These are phyloP conservation scores for Cucurbita argyrosperma DNA, from an alignment of 306 rosid species.

Conservation along the genomic window DNA sequence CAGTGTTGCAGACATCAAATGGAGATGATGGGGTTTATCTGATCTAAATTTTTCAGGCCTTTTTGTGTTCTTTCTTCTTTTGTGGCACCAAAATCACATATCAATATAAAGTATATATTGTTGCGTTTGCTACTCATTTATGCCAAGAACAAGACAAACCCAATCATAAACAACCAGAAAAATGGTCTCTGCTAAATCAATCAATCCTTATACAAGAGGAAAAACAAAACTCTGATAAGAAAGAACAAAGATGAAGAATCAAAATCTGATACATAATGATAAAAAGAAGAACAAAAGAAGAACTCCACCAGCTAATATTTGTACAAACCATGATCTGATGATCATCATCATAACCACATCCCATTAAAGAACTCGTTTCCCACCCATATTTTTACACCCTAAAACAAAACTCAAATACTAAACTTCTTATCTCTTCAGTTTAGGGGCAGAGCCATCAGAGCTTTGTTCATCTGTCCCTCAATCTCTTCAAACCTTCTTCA, in stretches of 20 bases:
- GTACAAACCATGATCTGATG: slow-evolving; percentile 26
- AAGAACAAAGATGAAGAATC: slow-evolving; percentile 8
- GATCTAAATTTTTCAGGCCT: not conserved
- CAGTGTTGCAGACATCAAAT: not conserved
- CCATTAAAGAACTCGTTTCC: slow-evolving; percentile 10
- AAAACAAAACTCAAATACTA: slow-evolving; percentile 24
- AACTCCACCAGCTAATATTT: slow-evolving; percentile 19
- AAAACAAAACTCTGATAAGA: not conserved
- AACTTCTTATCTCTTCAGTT: slow-evolving; percentile 21
- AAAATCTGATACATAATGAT: slow-evolving; percentile 16
- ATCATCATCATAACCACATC: not conserved
- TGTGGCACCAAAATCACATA: slow-evolving; percentile 2
- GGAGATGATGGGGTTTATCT: not conserved
- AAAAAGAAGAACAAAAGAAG: slow-evolving; percentile 7
- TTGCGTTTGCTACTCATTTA: not conserved
- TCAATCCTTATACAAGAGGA: not conserved
- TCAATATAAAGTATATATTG: not conserved
- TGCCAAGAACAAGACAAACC: too few species aligned
- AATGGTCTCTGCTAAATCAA: too few species aligned
- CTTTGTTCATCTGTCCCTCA: slow-evolving; percentile 25
- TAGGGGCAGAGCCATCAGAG: slow-evolving; percentile 6
- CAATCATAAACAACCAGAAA: too few species aligned
- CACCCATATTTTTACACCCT: slow-evolving; percentile 22
- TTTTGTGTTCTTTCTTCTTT: not conserved
- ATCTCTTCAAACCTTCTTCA: slow-evolving; percentile 17